Percentiles rank a stretch among this genome's conserved stretches.
These are phyloP conservation scores for Leccinum aurantiacum DNA, from an alignment of 768 basidiomycete species.

Conservation along the genomic window DNA sequence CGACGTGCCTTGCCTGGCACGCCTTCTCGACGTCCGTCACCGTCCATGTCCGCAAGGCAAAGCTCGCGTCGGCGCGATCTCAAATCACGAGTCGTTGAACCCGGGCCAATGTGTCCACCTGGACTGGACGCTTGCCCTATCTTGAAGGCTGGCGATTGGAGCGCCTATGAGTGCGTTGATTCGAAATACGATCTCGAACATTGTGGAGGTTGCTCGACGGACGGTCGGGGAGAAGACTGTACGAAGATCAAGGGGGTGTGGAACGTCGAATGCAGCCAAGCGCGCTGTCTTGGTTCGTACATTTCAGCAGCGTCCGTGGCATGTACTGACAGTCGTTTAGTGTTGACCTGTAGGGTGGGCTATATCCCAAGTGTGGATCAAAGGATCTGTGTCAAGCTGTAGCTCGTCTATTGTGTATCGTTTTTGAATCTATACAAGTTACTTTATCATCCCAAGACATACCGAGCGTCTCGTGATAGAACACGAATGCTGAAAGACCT, in stretches of 20 bases:
- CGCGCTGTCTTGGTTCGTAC: conserved; percentile 50
- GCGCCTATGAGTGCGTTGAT: conserved; percentile 66
- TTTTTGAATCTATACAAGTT: background rate
- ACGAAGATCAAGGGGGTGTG: conserved; percentile 61
- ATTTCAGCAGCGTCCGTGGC: background rate
- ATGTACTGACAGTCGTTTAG: conserved; percentile 3
- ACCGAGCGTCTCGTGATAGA: background rate
- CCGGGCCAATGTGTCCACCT: conserved; percentile 44
- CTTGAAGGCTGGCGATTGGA: conserved; percentile 35
- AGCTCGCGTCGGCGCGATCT: conserved; percentile 27
- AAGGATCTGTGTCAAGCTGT: conserved; percentile 16
- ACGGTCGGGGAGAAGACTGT: conserved; percentile 70
- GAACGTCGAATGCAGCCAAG: conserved; percentile 68
- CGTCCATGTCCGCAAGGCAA: conserved; percentile 31
- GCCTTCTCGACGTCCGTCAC: conserved; percentile 33
- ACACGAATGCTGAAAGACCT: background rate
- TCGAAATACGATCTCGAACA: conserved; percentile 59
- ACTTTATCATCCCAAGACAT: background rate
- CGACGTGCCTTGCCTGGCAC: conserved; percentile 1
- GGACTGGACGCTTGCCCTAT: conserved; percentile 60
- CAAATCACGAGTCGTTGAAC: conserved; percentile 34
- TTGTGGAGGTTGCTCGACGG: conserved; percentile 72
- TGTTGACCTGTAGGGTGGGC: conserved; percentile 14
- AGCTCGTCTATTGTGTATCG: background rate
- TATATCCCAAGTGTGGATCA: conserved; percentile 15